Evolutionary conservation across 1,139 yeast species (phyloP).

Genomic region (Zygoascus hellenicus): DNA sequence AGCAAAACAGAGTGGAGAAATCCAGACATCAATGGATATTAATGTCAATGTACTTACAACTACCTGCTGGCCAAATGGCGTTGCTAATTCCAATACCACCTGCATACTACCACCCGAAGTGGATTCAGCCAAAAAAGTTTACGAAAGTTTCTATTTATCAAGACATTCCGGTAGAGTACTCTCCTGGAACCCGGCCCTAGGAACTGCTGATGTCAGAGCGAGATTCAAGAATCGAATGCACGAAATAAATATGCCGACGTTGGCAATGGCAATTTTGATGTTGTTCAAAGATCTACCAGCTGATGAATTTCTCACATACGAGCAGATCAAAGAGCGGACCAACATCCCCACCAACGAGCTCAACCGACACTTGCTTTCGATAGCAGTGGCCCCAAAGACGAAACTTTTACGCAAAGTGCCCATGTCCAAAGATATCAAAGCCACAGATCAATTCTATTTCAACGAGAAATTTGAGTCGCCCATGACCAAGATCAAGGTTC

Average conservation of each 20-base stretch:
- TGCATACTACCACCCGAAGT: constrained; percentile 51
- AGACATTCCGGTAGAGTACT: constrained; percentile 69
- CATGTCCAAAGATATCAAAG: constrained; percentile 63
- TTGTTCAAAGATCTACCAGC: constrained; percentile 58
- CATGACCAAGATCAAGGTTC: constrained; percentile 65
- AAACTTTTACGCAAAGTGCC: constrained; percentile 69
- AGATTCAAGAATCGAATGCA: constrained; percentile 56
- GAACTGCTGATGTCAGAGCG: constrained; percentile 63
- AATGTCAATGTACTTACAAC: constrained; percentile 53
- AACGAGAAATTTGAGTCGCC: constrained; percentile 71
- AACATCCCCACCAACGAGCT: constrained; percentile 69
- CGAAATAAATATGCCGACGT: constrained; percentile 74
- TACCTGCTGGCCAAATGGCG: constrained; percentile 56
- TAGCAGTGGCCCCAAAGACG: constrained; percentile 79
- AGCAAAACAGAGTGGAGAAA: constrained; percentile 10
- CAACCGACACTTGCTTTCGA: constrained; percentile 71
- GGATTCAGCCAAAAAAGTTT: constrained; percentile 38
- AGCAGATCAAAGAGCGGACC: constrained; percentile 60
- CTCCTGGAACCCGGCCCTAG: constrained; percentile 75
- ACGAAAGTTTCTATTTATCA: constrained; percentile 49
- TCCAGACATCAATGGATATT: constrained; percentile 29
- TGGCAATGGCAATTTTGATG: constrained; percentile 70
- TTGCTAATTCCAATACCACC: constrained; percentile 47
- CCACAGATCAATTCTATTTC: constrained; percentile 58
- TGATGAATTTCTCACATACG: constrained; percentile 49